These are phyloP conservation scores for Triglochin maritima DNA, from an alignment of 106 monocot species.

Conservation along the genomic window DNA sequence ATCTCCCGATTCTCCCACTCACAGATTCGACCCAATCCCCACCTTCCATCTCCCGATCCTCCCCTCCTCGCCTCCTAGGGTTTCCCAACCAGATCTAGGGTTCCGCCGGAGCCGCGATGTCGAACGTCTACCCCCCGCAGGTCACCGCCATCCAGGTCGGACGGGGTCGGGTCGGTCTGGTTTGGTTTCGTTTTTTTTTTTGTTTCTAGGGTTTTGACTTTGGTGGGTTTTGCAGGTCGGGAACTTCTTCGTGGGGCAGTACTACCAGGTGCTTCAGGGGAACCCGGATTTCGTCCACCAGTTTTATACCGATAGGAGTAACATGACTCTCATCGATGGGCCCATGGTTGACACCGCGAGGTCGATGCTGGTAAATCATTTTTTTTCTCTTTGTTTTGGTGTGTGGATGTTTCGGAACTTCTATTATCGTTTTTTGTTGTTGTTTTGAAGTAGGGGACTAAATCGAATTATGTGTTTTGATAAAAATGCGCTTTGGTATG, in stretches of 20 bases:
- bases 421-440: no score
- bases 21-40: not conserved
- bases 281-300: conserved; percentile 28
- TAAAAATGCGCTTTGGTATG: no score
- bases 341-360: conserved; percentile 5
- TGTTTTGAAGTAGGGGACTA: no score
- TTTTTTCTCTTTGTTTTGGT: no score
- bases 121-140: not conserved
- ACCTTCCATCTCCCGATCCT: not conserved
- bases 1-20: not conserved
- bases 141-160: conserved; percentile 9
- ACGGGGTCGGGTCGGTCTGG: not conserved
- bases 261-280: conserved; percentile 26
- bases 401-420: no score
- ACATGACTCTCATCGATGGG: conserved; percentile 24
- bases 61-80: not conserved
- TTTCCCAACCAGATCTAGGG: conserved; percentile 7
- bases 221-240: conserved; percentile 21
- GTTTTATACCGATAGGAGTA: conserved; percentile 35
- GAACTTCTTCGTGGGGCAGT: conserved; percentile 32
- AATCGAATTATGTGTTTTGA: no score
- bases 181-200: not conserved
- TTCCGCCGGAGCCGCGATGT: conserved; percentile 2
- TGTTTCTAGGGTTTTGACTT: not conserved
- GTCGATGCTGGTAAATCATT: conserved; percentile 28